Conservation (phyloP, 345 rosid species). For the Streptanthus diversifolius region DNA sequence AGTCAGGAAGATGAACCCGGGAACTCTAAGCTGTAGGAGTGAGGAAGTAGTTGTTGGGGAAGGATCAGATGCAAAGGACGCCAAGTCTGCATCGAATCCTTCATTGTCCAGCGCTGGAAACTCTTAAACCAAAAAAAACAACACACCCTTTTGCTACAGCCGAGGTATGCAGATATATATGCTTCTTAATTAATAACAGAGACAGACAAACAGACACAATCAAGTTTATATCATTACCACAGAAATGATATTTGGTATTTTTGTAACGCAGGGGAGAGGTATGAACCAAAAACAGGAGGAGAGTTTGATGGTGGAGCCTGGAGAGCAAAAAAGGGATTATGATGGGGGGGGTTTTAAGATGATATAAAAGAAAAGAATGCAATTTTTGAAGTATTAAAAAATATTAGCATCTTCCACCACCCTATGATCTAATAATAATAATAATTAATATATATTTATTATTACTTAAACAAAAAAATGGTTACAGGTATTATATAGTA, state of each 20-base stretch:
- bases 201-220: neutral
- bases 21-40: slow-evolving; percentile 41
- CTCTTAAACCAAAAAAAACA: slow-evolving; percentile 16
- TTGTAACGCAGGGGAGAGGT: slow-evolving; percentile 1
- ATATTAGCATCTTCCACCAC: slow-evolving; percentile 27
- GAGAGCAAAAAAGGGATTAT: slow-evolving; percentile 10
- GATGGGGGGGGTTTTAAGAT: neutral
- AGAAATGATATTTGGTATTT: neutral
- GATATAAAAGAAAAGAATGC: slow-evolving; percentile 14
- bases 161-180: slow-evolving; percentile 8
- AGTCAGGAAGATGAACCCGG: slow-evolving; percentile 71
- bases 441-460: slow-evolving; percentile 16
- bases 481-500: slow-evolving; percentile 20
- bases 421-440: slow-evolving; percentile 16
- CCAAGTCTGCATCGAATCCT: slow-evolving; percentile 36
- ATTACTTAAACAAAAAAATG: slow-evolving; percentile 27
- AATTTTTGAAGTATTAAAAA: slow-evolving; percentile 36
- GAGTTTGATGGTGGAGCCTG: slow-evolving; percentile 6
- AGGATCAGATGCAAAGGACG: slow-evolving; percentile 42
- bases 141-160: slow-evolving; percentile 2
- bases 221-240: neutral
- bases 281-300: neutral
- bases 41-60: slow-evolving; percentile 40
- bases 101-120: slow-evolving; percentile 34
- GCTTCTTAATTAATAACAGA: neutral